Conservation (phyloP, 331 rosid genomes). For the Quercus tomentella region DNA sequence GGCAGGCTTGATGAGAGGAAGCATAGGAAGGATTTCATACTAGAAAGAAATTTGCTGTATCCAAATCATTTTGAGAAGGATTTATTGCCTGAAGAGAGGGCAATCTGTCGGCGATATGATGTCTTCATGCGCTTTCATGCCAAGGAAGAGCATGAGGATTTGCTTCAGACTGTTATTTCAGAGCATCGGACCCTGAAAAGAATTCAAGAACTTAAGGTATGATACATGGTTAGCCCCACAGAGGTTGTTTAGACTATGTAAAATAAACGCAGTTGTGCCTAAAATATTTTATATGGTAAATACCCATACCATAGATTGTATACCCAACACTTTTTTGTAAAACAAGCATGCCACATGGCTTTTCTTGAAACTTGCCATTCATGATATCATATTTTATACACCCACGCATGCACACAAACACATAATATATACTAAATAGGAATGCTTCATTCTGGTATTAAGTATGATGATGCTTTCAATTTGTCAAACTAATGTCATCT, state of each 20-base stretch:
- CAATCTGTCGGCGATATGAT: constrained; percentile 65
- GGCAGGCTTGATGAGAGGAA: constrained; percentile 96
- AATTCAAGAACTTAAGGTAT: constrained; percentile 85
- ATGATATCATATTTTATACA: background rate
- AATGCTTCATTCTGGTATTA: background rate
- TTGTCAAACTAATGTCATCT: background rate
- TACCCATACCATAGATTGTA: no score
- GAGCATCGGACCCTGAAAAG: constrained; percentile 66
- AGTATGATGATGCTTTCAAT: background rate
- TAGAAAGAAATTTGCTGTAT: constrained; percentile 74
- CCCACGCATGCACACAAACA: background rate
- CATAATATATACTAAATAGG: background rate
- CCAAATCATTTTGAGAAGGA: constrained; percentile 80
- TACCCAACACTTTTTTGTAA: background rate
- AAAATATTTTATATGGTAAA: background rate
- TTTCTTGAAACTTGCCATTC: background rate
- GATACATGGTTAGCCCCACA: constrained; percentile 15
- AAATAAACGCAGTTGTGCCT: background rate
- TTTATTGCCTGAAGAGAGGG: constrained; percentile 69
- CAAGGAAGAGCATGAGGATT: constrained; percentile 81
- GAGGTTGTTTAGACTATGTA: background rate
- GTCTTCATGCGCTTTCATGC: constrained; percentile 83
- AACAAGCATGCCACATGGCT: background rate
- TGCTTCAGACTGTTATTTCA: constrained; percentile 50
- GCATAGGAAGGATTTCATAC: constrained; percentile 83